Conservation (phyloP, 306 rosid genomes). For the Cucumis sativus region DNA sequence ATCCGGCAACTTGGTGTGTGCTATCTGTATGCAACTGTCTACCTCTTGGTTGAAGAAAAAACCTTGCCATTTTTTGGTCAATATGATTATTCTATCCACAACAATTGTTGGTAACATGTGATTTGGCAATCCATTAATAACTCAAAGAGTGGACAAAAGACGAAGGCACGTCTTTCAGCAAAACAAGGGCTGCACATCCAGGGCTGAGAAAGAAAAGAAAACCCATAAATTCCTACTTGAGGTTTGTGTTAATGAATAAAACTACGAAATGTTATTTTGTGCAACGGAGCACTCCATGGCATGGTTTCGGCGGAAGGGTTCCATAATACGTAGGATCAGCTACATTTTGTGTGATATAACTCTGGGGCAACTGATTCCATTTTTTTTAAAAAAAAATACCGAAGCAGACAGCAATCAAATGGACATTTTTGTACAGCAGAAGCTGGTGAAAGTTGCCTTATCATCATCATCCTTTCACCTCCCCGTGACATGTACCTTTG, state of each 20-base stretch:
- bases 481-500: conserved; percentile 65
- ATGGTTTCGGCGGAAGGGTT: conserved; percentile 74
- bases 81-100: conserved; percentile 15
- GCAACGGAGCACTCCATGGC: conserved; percentile 39
- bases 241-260: conserved; percentile 37
- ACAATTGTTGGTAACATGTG: conserved; percentile 22
- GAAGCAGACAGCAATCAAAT: background rate
- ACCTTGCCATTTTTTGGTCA: conserved; percentile 29
- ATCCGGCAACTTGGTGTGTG: conserved; percentile 71
- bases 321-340: conserved; percentile 18
- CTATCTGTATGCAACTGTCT: conserved; percentile 50
- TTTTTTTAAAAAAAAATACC: conserved; percentile 6
- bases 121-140: conserved; percentile 6
- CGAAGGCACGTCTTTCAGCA: conserved; percentile 27
- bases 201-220: conserved; percentile 69
- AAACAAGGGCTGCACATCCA: conserved; percentile 48
- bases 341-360: conserved; percentile 2
- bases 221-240: conserved; percentile 52
- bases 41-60: conserved; percentile 30
- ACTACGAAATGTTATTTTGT: conserved; percentile 21
- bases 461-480: conserved; percentile 48
- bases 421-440: conserved; percentile 43
- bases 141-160: conserved; percentile 28
- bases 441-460: conserved; percentile 23
- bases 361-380: conserved; percentile 9